Evolutionary conservation across 2,329 filamentous ascomycete species (phyloP), one percentile per base, ranked within the genome.

Genomic region (Parasarocladium wereldwijsianum): DNA sequence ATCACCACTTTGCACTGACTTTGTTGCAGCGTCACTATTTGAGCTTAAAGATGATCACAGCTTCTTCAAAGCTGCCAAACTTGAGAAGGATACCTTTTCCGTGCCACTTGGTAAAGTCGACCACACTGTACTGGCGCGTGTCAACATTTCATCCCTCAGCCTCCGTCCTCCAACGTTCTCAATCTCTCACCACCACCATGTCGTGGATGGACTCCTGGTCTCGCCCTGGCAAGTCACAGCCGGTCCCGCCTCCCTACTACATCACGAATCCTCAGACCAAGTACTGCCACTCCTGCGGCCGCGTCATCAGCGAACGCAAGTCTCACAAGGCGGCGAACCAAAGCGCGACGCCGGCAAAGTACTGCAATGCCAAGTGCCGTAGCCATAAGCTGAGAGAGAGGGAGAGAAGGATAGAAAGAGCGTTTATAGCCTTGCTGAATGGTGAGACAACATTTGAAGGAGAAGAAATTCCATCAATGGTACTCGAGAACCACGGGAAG

Each of bases 251-350:
- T n/a, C 66, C 66, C 0, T 57, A 62, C 28, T 73, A 72, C 40
- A 53, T 71, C 22, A 54, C 50, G 3, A 41, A 44, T 10, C 46
- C 52, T 24, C 45, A 52, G 20, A 60, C 58, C 3, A 58, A 59
- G 4, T 71, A 71, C 45, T 70, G 66, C 40, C 58, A 60, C 37
- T 58, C 59, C 8, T 73, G 66, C 40, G 66, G 68, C 2, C 53
- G 66, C 23, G 55, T 66, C 6, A 68, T 70, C 32, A 57, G 60
- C 40, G 43, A 42, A 12, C 43, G 44, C 24, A 49, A 42, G 31
- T 38, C 47, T 30, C 45, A 40, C 31, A 38, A 44, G 6, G 36
- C 40, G 8, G 39, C 42, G 9, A 48, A 41, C n/a, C 15, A 29
- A 6, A 36, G 28, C 11, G 7, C 20, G 4, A 26, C 31, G n/a